Conservation (phyloP, 768 basidiomycete genomes). For the Suillus paluster region DNA sequence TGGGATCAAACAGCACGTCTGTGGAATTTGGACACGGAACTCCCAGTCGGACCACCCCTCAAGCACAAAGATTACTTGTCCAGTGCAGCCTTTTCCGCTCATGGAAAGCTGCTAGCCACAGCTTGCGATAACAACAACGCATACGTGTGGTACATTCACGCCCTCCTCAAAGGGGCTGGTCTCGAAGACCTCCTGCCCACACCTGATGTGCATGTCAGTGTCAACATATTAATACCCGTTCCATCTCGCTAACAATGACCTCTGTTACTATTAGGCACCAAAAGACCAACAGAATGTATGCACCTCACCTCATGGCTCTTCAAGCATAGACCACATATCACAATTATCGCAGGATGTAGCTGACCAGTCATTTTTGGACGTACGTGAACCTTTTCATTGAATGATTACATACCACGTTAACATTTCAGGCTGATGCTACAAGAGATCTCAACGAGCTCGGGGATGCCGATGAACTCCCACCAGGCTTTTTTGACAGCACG, state of each 20-base stretch:
- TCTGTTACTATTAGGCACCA: too few species aligned
- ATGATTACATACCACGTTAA: not conserved
- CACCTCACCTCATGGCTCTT: not conserved
- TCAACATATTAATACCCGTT: not conserved
- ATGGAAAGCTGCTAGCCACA: slow-evolving; percentile 19
- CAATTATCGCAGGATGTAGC: not conserved
- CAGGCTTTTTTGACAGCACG: not conserved
- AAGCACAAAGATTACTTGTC: slow-evolving; percentile 33
- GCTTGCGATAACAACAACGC: not conserved
- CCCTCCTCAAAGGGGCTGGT: too few species aligned
- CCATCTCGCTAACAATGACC: not conserved
- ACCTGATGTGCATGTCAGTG: not conserved
- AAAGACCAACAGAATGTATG: not conserved
- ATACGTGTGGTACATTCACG: not conserved
- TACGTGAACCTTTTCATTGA: not conserved
- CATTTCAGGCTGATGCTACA: not conserved
- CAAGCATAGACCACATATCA: too few species aligned
- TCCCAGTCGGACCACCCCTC: slow-evolving; percentile 22
- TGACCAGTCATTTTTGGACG: not conserved
- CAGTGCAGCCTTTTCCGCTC: slow-evolving; percentile 28
- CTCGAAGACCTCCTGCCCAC: too few species aligned
- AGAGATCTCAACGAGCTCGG: not conserved
- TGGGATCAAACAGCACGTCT: slow-evolving; percentile 32
- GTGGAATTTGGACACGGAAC: slow-evolving; percentile 28
- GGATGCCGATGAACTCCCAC: not conserved